Base-by-base conservation (phyloP, 306 rosid species). In the Cucumis melo region DNA sequence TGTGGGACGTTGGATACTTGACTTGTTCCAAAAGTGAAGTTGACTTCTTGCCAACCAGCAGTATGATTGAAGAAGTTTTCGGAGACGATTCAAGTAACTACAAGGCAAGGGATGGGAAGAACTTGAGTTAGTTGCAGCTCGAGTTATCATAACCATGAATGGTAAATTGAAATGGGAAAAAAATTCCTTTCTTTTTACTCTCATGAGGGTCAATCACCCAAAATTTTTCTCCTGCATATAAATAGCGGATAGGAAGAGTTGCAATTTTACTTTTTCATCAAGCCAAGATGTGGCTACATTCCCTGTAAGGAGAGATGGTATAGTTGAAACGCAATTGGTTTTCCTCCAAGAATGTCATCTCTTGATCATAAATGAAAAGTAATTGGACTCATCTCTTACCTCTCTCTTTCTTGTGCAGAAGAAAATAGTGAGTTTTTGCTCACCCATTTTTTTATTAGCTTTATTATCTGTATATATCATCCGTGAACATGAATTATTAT, bases 61-160 rank as follows among this genome's bases (percentile, higher is more conserved):
- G 84, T 81, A 88, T 91, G 97, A 93, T 89, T 59, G 89, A 90
- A 85, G 98, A 93, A 87, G 89, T 88, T 81, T 93, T 89, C 74
- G 97, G 96, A 51, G 91, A 86, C 71, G 93, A 84, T 59, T 71
- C 81, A 3, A 56, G 81, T 79, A 65, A 83, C 48, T 74, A 46
- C 81, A 83, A 87, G 86, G 78, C 84, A 81, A 78, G 86, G 79
- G 83, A 89, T 82, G 92, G 86, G 79, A 84, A 87, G 86, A 88
- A 75, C 79, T 81, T 87, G 90, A 88, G 83, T 75, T 82, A 83
- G 78, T 68, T 48, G 74, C 58, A 32, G 74, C 46, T 39, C 17
- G 34, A 63, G 61, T 32, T 62, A 8, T 76, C 79, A 19, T 61
- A 58, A 76, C 44, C 42, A 39, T 19, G 44, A 16, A 58, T 76